Evolutionary conservation across 2,329 filamentous ascomycete genomes (phyloP).

Genomic region (Aspergillus novofumigatus): DNA sequence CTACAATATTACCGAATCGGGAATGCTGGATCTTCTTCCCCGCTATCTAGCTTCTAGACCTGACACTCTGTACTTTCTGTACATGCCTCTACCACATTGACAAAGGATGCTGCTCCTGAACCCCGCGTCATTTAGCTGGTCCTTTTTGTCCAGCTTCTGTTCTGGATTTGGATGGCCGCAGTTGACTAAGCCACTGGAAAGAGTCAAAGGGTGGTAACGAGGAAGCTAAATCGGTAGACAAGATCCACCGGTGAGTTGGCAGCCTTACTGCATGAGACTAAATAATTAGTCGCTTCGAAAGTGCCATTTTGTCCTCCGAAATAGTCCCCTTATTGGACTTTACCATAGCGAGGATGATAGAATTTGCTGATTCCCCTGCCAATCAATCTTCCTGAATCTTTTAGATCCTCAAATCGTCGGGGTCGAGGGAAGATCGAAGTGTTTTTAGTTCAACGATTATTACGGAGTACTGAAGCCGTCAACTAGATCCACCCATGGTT

Average conservation of each 20-base stretch:
- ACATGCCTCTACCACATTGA: background rate
- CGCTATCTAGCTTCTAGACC: background rate
- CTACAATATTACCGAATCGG: background rate
- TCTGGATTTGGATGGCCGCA: background rate
- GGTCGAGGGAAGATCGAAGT: background rate
- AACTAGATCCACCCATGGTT: slow-evolving; percentile 8
- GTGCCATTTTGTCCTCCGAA: slow-evolving; percentile 1
- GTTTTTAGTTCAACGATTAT: background rate
- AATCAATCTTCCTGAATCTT: slow-evolving; percentile 13
- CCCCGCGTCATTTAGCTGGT: background rate
- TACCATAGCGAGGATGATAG: background rate
- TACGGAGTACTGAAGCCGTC: slow-evolving; percentile 1
- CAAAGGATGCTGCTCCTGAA: background rate
- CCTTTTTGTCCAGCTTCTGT: background rate
- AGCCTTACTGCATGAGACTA: background rate
- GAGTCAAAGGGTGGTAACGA: background rate
- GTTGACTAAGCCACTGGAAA: background rate
- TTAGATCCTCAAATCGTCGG: background rate
- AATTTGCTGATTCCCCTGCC: slow-evolving; percentile 10
- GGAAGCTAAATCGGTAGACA: background rate
- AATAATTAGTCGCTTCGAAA: background rate
- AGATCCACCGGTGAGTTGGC: background rate
- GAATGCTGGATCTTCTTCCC: background rate
- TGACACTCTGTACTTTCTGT: background rate
- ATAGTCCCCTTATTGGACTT: slow-evolving; percentile 13